Evolutionary conservation across 345 rosid genomes (phyloP), one percentile per base, ranked within the genome.

Genomic region (Dipteronia sinensis): DNA sequence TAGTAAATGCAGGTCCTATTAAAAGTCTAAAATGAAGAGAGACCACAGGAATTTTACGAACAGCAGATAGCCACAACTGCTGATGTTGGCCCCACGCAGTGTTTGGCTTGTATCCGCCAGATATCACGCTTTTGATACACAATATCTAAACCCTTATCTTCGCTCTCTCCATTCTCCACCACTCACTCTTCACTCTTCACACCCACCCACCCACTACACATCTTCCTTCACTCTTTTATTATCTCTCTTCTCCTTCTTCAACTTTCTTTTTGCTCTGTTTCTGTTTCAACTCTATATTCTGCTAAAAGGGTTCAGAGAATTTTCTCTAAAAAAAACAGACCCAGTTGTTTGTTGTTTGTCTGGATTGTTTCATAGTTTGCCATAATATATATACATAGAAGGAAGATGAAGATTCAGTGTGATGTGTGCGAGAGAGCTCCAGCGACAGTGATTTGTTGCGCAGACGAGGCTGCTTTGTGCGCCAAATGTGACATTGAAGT

Each of bases 401-500:
- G 66, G 74, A 77, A 74, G 80, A 95, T 95, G 99, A 95, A 93
- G 87, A 91, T 95, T 67, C 99, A 95, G 87, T 95, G 99, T 85
- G 99, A 95, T 84, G 98, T 92, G 17, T 95, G 99, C 83, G 99
- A 95, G 88, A 93, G 74, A 81, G 97, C 97, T 77, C 94, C 93
- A 7, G 99, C 99, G 2, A 90, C 97, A 6, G 89, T 95, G 80
- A 95, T 95, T n/a, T 95, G 99, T 73, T 95, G 99, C 22, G 99
- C 98, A 16, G 99, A 95, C 29, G 99, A 95, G 83, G 99, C 98
- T 0, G 99, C 99, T n/a, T 85, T 95, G 20, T 95, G 99, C 17
- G 82, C 90, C 5, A 85, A 83, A 78, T 95, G 99, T 16, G 98
- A 95, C 77, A 51, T 93, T 10, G 97, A 93, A 84, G 92, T 95